phyloP scores from a whole-genome alignment of 2,329 filamentous ascomycete species.

The Phoma sp. region DNA sequence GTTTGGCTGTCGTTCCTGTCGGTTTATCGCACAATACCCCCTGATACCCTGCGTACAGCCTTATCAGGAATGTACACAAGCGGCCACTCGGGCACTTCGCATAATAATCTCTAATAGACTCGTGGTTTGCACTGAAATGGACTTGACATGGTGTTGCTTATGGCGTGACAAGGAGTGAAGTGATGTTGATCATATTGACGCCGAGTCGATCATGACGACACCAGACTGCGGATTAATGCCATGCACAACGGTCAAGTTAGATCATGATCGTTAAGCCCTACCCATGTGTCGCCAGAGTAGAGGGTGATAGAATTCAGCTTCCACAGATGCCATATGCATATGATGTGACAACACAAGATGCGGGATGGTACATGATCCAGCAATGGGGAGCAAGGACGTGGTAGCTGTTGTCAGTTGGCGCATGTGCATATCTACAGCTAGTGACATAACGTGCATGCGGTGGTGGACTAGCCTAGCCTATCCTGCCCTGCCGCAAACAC shows the following conservation, averaged over 20 bases:
- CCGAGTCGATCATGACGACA: not conserved
- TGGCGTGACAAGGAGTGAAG: not conserved
- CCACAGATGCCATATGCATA: no score
- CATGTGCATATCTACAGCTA: not conserved
- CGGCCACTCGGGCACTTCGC: slow-evolving; percentile 51
- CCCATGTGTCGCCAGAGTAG: not conserved
- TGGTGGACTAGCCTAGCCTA: slow-evolving; percentile 12
- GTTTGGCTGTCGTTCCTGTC: slow-evolving; percentile 39
- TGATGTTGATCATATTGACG: not conserved
- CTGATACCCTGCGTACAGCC: slow-evolving; percentile 52
- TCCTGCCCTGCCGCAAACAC: slow-evolving; percentile 8
- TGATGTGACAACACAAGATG: no score
- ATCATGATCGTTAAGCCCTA: not conserved
- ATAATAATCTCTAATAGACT: slow-evolving; percentile 52
- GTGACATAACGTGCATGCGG: slow-evolving; percentile 17
- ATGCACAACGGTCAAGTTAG: not conserved
- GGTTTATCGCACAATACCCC: slow-evolving; percentile 51
- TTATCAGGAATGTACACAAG: slow-evolving; percentile 51
- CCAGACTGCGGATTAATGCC: not conserved
- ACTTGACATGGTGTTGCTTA: not conserved
- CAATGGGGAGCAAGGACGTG: no score
- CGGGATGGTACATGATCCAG: no score
- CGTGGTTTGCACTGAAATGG: slow-evolving; percentile 23
- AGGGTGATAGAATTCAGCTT: not conserved
- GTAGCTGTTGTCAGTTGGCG: not conserved